These are phyloP conservation scores for Crucibulum laeve DNA, from an alignment of 768 basidiomycete species.

Conservation along the genomic window DNA sequence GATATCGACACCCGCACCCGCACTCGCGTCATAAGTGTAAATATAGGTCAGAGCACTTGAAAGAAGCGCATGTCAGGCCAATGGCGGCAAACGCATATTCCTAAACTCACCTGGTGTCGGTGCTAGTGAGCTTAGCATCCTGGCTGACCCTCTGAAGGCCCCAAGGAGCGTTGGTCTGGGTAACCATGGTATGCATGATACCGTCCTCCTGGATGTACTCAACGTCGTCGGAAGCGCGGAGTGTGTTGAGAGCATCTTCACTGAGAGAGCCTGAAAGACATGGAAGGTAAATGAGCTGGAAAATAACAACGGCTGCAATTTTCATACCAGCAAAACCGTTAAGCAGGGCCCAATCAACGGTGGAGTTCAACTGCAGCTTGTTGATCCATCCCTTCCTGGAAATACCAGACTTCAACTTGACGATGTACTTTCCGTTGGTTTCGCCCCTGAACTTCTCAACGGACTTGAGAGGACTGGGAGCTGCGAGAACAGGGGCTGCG, in stretches of 20 bases:
- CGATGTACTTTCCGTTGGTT: conserved; percentile 23
- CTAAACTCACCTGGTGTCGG: conserved; percentile 3
- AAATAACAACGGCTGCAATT: too few relatives aligned
- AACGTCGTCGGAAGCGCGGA: conserved; percentile 9
- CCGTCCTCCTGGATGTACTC: conserved; percentile 15
- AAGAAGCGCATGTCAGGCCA: neutral
- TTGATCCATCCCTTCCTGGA: conserved; percentile 12
- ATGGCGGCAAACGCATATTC: neutral
- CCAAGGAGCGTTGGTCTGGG: conserved; percentile 24
- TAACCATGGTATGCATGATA: conserved; percentile 9
- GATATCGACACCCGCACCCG: conserved; percentile 29
- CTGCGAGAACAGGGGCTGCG: conserved; percentile 10
- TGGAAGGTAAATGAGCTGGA: too few relatives aligned
- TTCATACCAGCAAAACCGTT: conserved; percentile 26
- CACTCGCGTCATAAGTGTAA: conserved; percentile 15
- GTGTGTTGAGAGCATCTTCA: conserved; percentile 6
- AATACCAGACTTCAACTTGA: conserved; percentile 23
- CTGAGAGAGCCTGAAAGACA: conserved; percentile 5
- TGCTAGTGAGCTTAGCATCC: conserved; percentile 10
- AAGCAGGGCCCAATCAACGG: conserved; percentile 19
- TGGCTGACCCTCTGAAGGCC: conserved; percentile 23
- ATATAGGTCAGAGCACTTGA: conserved; percentile 13
- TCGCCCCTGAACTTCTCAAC: conserved; percentile 18
- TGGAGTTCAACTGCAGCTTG: conserved; percentile 2
- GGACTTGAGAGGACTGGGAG: conserved; percentile 13